Evolutionary conservation across 495 filamentous ascomycete species (phyloP), one percentile per base, ranked within the genome.

Genomic region (Podospora appendiculata): DNA sequence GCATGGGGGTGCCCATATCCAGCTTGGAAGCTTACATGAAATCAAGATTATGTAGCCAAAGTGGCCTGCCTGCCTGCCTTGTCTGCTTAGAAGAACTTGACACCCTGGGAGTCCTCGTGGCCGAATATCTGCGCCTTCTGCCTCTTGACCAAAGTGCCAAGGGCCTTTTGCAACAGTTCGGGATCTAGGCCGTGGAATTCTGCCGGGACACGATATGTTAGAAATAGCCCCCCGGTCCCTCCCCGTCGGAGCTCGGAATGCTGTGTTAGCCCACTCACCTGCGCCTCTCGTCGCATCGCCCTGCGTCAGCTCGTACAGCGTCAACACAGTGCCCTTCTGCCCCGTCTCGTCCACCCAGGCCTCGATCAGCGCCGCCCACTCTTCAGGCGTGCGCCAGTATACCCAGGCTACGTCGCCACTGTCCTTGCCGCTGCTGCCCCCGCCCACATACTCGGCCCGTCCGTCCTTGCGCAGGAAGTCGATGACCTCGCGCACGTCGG

Each of bases 91-190:
- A 96, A 96, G 73, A 98, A 97, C 72, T 98, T 98, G 53, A 96
- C 89, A 48, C 93, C 93, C 62, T 83, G 80, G 52, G 86, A 82
- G 57, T 92, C 92, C 55, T 91, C 90, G 42, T 76, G 70, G 16
- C 92, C 92, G 74, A 98, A 96, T 11, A 97, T 80, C 70, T 96
- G 90, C 18, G 93, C 91, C 69, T 87, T 94, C 55, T 90, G 90
- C 36, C 85, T 75, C 75, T 91, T 95, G 19, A 95, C 89, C 19
- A 96, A 72, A 48, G 89, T 74, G 52, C 76, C 74, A 14, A 98
- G 70, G n/a, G 87, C 80, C 64, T 85, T 88, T 51, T 84, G 76
- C 64, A 97, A 78, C 35, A 94, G 60, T 19, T 90, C 89, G 18
- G 70, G 63, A 57, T 96, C 90, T 77, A 98, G 88, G 13, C 88